Base-by-base conservation (phyloP, 495 filamentous ascomycete genomes). In the Penicillium bovifimosum region DNA sequence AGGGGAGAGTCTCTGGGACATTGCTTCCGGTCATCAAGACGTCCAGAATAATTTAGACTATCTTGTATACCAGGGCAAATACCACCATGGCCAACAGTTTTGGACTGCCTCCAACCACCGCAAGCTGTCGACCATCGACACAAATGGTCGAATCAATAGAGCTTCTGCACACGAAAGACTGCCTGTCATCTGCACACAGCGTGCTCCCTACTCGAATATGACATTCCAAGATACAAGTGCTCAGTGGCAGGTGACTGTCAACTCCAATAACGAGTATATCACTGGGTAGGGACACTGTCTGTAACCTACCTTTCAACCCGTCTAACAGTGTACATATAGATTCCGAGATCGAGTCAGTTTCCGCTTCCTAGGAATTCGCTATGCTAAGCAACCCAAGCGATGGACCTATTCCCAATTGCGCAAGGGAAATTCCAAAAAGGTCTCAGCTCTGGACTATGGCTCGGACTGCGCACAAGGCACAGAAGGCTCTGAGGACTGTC, bases 401-500 rank as follows among this genome's bases (percentile, higher is more conserved):
- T 65, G 60, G 63, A 45, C 46, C 3, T 61, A 65, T 20, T 56
- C 63, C 1, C 6, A 61, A 39, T 2, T 52, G 1, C 53, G 61
- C n/a, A 41, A 61, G 51, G 60, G 60, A 17, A 16, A 18, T 3
- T 47, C 46, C 6, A 18, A 45, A 13, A 41, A 52, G 2, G 55
- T 13, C 1, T 61, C 60, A 8, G 63, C 56, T 20, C 47, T 65
- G n/a, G 46, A 63, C 9, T 59, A 58, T 33, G 58, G 63, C 4
- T 52, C 56, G 0, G 31, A 34, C 9, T 65, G 63, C 27, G 9
- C 45, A 7, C 57, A 63, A 45, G 52, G 53, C 9, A 43, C 59
- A 2, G 55, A 28, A 7, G 62, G 56, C n/a, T 48, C 63, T 18
- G 63, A 66, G 50, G 64, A 66, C 43, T 66, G 75, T 46, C 58